phyloP scores from a whole-genome alignment of 768 basidiomycete species.

The Crucibulum laeve region DNA sequence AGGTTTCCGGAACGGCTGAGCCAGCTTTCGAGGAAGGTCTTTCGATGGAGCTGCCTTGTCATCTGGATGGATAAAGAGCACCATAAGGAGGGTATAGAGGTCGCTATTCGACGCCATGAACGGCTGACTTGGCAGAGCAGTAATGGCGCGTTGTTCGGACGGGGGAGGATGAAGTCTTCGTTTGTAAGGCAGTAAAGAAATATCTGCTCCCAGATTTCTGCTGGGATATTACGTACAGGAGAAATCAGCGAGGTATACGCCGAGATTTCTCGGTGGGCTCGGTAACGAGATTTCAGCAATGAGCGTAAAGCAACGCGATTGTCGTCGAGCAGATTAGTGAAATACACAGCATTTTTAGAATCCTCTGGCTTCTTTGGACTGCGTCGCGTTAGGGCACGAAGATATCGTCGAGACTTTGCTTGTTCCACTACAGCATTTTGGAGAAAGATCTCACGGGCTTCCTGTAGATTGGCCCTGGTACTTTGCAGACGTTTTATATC shows the following conservation, averaged over 20 bases:
- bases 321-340: too few relatives aligned
- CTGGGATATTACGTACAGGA: conserved; percentile 7
- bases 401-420: too few relatives aligned
- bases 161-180: conserved; percentile 14
- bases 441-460: too few relatives aligned
- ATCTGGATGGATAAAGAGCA: conserved; percentile 12
- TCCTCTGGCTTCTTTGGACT: too few relatives aligned
- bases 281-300: too few relatives aligned
- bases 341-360: too few relatives aligned
- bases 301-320: too few relatives aligned
- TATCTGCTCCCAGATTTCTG: conserved; percentile 20
- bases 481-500: too few relatives aligned
- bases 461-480: too few relatives aligned
- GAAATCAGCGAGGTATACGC: neutral
- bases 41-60: conserved; percentile 11
- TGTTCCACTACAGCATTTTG: too few relatives aligned
- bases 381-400: too few relatives aligned
- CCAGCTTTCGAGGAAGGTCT: conserved; percentile 14
- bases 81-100: conserved; percentile 18
- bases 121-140: conserved; percentile 17
- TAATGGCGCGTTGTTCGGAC: conserved; percentile 12
- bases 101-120: conserved; percentile 16
- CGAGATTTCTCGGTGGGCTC: too few relatives aligned
- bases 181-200: conserved; percentile 15
- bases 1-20: conserved; percentile 13